phyloP scores from a whole-genome alignment of 2,329 filamentous ascomycete species.

The Tolypocladium album region DNA sequence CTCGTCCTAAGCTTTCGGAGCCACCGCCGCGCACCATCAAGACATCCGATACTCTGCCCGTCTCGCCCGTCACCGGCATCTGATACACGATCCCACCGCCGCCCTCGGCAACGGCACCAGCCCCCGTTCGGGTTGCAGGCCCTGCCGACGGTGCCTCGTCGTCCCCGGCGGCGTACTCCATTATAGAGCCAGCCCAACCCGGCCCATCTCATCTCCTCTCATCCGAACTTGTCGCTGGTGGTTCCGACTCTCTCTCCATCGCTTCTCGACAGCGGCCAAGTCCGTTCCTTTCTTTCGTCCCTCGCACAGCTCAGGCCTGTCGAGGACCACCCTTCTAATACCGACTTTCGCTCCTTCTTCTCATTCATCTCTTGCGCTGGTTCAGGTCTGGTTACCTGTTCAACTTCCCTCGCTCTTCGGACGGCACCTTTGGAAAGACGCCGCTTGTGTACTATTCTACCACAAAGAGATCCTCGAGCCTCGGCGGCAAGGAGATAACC shows the following conservation, averaged over 20 bases:
- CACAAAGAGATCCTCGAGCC: neutral
- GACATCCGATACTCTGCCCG: slow-evolving; percentile 25
- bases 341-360: slow-evolving; percentile 29
- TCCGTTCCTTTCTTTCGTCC: slow-evolving; percentile 4
- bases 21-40: slow-evolving; percentile 20
- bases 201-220: neutral
- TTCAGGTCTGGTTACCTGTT: slow-evolving; percentile 45
- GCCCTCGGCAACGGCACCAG: slow-evolving; percentile 6
- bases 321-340: slow-evolving; percentile 9
- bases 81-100: slow-evolving; percentile 8
- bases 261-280: slow-evolving; percentile 2
- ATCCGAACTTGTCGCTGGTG: neutral
- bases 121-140: slow-evolving; percentile 4
- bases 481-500: neutral
- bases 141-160: slow-evolving; percentile 3
- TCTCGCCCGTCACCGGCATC: slow-evolving; percentile 6
- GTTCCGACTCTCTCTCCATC: slow-evolving; percentile 14
- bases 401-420: slow-evolving; percentile 8
- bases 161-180: slow-evolving; percentile 1
- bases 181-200: slow-evolving; percentile 8
- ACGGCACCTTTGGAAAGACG: neutral
- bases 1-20: slow-evolving; percentile 34
- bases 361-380: slow-evolving; percentile 19
- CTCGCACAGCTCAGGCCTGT: slow-evolving; percentile 2
- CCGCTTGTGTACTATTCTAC: neutral